phyloP scores from a whole-genome alignment of 306 rosid genomes.

The Vigna mungo region DNA sequence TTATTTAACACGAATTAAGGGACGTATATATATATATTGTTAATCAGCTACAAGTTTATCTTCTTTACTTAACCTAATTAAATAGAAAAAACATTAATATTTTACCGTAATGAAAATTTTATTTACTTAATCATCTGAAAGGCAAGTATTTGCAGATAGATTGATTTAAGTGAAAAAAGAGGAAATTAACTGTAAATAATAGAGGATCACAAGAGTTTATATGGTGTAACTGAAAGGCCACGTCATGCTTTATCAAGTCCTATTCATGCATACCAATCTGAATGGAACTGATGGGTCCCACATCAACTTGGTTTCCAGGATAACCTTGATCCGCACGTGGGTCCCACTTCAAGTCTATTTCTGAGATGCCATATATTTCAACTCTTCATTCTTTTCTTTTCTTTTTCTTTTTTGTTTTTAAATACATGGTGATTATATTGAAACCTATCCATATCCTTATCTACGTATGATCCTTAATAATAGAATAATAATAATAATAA shows the following conservation, averaged over 20 bases:
- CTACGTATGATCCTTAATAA: too few species aligned
- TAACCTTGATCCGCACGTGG: conserved; percentile 42
- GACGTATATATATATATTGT: too few species aligned
- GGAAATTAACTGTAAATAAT: conserved; percentile 38
- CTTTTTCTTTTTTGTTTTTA: neutral
- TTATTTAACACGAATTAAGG: neutral
- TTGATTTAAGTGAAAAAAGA: conserved; percentile 12
- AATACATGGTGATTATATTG: neutral
- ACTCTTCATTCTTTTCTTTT: neutral
- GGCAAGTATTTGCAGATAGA: too few species aligned
- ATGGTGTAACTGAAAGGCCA: conserved; percentile 45
- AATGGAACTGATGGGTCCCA: conserved; percentile 48
- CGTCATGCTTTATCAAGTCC: conserved; percentile 33
- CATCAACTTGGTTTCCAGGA: conserved; percentile 40
- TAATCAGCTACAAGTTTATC: too few species aligned
- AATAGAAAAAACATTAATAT: neutral
- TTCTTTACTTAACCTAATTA: too few species aligned
- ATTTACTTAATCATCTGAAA: too few species aligned
- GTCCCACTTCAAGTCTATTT: conserved; percentile 18
- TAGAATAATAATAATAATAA: too few species aligned
- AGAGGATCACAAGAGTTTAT: conserved; percentile 44
- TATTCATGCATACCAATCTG: conserved; percentile 40
- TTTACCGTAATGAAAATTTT: neutral
- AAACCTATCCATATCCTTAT: conserved; percentile 1
- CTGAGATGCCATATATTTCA: conserved; percentile 33